Conservation (phyloP, 257 asterid species). For the Nicotiana tomentosiformis region DNA sequence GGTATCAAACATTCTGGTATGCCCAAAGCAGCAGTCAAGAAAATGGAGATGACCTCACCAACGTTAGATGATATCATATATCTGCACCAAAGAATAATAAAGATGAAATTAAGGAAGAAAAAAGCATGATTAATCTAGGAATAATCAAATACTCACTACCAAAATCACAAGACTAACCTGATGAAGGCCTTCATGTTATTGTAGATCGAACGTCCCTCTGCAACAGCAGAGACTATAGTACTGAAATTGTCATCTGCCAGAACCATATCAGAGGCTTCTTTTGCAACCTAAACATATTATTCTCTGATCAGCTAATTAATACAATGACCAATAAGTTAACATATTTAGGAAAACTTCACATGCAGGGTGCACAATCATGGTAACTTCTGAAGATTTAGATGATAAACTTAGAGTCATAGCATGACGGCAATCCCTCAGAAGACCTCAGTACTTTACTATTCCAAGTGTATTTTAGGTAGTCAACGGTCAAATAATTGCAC, state of each 20-base stretch:
- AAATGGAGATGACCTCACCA: slow-evolving; percentile 86
- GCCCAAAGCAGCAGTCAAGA: slow-evolving; percentile 79
- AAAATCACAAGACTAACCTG: slow-evolving; percentile 33
- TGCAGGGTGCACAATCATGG: not conserved
- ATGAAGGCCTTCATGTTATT: slow-evolving; percentile 94
- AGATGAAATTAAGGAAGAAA: not conserved
- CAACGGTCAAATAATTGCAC: not conserved
- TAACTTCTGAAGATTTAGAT: not conserved
- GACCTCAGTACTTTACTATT: not conserved
- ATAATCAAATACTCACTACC: not conserved
- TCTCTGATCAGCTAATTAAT: not conserved
- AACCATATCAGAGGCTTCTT: slow-evolving; percentile 88
- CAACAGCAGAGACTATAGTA: slow-evolving; percentile 78
- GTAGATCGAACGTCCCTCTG: slow-evolving; percentile 88
- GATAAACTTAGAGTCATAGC: not conserved
- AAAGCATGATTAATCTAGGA: not conserved
- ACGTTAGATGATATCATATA: slow-evolving; percentile 91
- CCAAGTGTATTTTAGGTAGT: not conserved
- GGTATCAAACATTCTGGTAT: slow-evolving; percentile 89
- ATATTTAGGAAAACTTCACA: not conserved
- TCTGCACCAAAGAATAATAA: slow-evolving; percentile 28
- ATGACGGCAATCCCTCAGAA: not conserved
- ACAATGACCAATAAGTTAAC: not conserved
- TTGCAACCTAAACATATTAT: slow-evolving; percentile 54
- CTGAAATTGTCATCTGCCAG: slow-evolving; percentile 93